phyloP scores from a whole-genome alignment of 176 grass and related monocot genomes.

The Avena eriantha region DNA sequence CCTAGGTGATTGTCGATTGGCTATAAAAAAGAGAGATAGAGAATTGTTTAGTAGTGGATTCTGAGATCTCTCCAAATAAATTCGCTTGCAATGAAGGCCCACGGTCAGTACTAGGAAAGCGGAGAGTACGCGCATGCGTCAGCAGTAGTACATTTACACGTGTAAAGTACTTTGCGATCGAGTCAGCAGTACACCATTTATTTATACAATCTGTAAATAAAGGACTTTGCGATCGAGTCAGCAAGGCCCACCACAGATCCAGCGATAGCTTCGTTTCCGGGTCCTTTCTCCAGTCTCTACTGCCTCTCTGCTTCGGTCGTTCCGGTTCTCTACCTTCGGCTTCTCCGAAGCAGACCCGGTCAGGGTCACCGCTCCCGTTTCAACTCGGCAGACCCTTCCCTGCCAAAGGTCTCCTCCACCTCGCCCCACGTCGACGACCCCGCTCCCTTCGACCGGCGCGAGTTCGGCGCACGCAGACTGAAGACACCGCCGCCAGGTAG shows the following conservation, averaged over 20 bases:
- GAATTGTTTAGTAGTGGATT: too few relatives aligned
- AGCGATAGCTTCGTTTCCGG: not conserved
- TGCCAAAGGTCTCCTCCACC: constrained; percentile 12
- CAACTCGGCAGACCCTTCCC: not conserved
- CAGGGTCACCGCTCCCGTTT: not conserved
- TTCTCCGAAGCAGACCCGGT: not conserved
- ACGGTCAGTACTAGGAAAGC: not conserved
- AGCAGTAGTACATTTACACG: not conserved
- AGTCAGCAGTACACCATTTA: not conserved
- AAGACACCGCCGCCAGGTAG: not conserved
- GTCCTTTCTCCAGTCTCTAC: not conserved
- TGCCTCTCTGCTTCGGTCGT: not conserved
- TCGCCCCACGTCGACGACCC: not conserved
- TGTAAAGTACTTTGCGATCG: not conserved
- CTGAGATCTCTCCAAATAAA: too few relatives aligned
- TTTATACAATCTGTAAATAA: not conserved
- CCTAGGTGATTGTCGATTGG: too few relatives aligned
- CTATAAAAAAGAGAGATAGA: too few relatives aligned
- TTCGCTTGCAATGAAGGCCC: not conserved
- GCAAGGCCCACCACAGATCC: constrained; percentile 17
- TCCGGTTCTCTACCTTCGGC: not conserved
- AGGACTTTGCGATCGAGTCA: not conserved
- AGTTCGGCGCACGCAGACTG: not conserved
- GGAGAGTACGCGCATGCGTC: not conserved
- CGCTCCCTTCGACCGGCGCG: not conserved